Evolutionary conservation across 2,329 filamentous ascomycete species (phyloP).

Genomic region (Cryphonectria naterciae): DNA sequence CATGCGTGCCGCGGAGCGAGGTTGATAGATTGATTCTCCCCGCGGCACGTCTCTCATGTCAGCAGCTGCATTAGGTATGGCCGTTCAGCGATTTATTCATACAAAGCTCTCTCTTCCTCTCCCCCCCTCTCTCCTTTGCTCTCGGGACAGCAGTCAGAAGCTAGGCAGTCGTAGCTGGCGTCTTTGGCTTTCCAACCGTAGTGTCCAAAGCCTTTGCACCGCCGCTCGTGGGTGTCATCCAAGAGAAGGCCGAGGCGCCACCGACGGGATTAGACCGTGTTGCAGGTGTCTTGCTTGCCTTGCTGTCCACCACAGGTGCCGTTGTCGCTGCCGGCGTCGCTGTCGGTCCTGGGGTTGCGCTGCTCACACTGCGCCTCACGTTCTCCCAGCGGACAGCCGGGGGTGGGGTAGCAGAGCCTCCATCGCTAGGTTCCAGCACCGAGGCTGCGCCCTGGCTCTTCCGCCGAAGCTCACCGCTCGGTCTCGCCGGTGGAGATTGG

Average conservation of each 20-base stretch:
- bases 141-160: background rate
- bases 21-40: background rate
- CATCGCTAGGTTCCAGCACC: constrained; percentile 29
- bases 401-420: constrained; percentile 31
- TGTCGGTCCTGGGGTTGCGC: constrained; percentile 35
- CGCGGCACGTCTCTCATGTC: background rate
- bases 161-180: constrained; percentile 37
- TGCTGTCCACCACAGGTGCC: constrained; percentile 39
- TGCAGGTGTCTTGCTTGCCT: constrained; percentile 36
- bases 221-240: constrained; percentile 67
- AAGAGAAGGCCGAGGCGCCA: constrained; percentile 90
- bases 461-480: constrained; percentile 54
- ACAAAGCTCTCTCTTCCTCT: background rate
- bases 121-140: background rate
- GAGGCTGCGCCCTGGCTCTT: constrained; percentile 54
- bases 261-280: constrained; percentile 75
- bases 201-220: constrained; percentile 22
- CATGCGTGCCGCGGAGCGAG: constrained; percentile 10
- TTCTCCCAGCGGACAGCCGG: constrained; percentile 53
- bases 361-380: constrained; percentile 52
- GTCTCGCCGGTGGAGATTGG: constrained; percentile 48
- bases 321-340: constrained; percentile 27
- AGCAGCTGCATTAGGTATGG: background rate
- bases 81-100: background rate
- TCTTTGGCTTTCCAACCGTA: constrained; percentile 45